Evolutionary conservation across 805 yeast species (phyloP).

Genomic region (Cephaloascus fragrans): DNA sequence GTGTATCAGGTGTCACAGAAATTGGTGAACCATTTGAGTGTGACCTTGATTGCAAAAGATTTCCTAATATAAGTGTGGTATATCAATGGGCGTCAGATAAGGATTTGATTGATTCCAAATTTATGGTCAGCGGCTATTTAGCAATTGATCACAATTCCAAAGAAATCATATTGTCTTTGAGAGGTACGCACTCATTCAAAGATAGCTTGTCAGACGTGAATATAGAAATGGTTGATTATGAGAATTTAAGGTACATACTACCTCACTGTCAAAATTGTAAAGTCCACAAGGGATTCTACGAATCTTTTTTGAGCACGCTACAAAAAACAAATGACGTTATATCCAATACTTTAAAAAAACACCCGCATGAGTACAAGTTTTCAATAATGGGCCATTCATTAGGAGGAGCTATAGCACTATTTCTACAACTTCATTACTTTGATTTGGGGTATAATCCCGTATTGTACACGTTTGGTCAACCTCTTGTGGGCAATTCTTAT

Average conservation of each 20-base stretch:
- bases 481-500: conserved; percentile 27
- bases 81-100: conserved; percentile 31
- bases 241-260: conserved; percentile 11
- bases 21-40: conserved; percentile 29
- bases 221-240: conserved; percentile 21
- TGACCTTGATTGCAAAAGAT: conserved; percentile 21
- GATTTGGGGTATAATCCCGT: conserved; percentile 21
- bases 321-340: conserved; percentile 14
- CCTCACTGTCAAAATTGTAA: conserved; percentile 18
- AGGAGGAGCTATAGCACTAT: conserved; percentile 31
- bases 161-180: conserved; percentile 18
- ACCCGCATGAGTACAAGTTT: conserved; percentile 8
- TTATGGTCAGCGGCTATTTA: conserved; percentile 7
- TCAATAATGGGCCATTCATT: conserved; percentile 13
- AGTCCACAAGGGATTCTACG: conserved; percentile 27
- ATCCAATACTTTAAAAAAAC: conserved; percentile 7
- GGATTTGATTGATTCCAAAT: conserved; percentile 7
- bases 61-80: conserved; percentile 25
- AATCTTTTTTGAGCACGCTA: conserved; percentile 18
- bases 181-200: conserved; percentile 32
- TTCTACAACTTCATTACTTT: conserved; percentile 24
- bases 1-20: conserved; percentile 19
- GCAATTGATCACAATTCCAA: conserved; percentile 6
- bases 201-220: conserved; percentile 30
- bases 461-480: conserved; percentile 35